Base-by-base conservation (phyloP, 768 basidiomycete species). In the Tricholoma hemisulphureum region DNA sequence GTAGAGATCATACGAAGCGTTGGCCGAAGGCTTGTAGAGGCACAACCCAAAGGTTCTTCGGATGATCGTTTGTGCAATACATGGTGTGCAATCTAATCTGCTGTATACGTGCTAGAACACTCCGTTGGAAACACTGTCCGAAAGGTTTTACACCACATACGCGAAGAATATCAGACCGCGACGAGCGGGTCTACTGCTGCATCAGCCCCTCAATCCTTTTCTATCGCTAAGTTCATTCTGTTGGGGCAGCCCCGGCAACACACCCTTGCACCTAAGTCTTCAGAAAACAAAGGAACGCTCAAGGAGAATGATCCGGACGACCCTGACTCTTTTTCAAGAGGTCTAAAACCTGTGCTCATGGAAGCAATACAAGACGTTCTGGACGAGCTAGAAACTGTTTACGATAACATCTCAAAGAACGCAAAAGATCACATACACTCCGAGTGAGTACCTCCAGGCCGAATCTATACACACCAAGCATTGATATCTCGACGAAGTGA, bases 401-500 rank as follows among this genome's bases (percentile, higher is more conserved):
- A 98, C 64, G 92, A 97, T 63, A 95, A 89, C 65, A 88, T 98
- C 18, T 91, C 92, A 8, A 96, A 92, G 77, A 92, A 91, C 64
- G 93, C 95, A 2, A 90, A 86, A 72, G 95, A 97, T 70, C 95
- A 98, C 69, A 91, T 99, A 58, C 96, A 98, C 71, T 93, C 95
- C n/a, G 95, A 97, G 96, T 98, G 68, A 69, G 92, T 76, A 1
- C 45, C 55, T 50, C 14, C 26, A 32, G 37, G 43, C 31, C 34
- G 34, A 13, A 5, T 53, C 2, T 41, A 39, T 21, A 13, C 49
- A 2, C 52, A 39, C 6, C 54, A 55, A n/a, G 13, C 24, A 48
- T 43, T 62, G 31, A 57, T 13, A 37, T 28, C 50, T 31, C n/a
- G 53, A 39, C 52, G 3, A 66, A 96, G 96, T 63, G 96, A 98